phyloP scores from a whole-genome alignment of 2,329 filamentous ascomycete genomes.

The Diaporthe australafricana region DNA sequence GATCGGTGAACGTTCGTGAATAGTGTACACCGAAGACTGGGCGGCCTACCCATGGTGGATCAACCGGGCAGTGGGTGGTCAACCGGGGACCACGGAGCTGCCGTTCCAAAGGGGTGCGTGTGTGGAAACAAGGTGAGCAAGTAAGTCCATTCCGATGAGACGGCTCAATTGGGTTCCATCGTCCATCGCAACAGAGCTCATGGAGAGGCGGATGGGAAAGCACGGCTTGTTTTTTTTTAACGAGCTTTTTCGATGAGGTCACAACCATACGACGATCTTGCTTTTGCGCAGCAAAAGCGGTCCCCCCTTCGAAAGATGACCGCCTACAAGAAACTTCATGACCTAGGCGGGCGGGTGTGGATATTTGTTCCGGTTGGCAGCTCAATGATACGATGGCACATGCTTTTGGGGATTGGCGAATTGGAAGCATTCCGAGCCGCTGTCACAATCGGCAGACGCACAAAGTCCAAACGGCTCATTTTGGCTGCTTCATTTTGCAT shows the following conservation, averaged over 20 bases:
- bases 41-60: conserved; percentile 4
- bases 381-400: conserved; percentile 21
- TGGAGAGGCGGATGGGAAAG: conserved; percentile 11
- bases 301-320: neutral
- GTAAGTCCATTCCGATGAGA: neutral
- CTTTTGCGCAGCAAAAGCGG: neutral
- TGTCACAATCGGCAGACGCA: conserved; percentile 24
- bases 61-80: neutral
- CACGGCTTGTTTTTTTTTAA: neutral
- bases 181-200: neutral
- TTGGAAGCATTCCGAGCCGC: conserved; percentile 34
- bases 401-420: conserved; percentile 19
- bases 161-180: neutral
- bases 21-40: conserved; percentile 17
- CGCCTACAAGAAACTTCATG: neutral
- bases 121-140: conserved; percentile 16
- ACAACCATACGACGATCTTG: conserved; percentile 27
- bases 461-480: conserved; percentile 21
- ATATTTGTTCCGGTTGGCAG: conserved; percentile 29
- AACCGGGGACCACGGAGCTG: conserved; percentile 4
- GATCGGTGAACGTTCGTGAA: neutral
- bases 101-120: conserved; percentile 6
- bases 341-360: conserved; percentile 16
- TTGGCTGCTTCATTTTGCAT: conserved; percentile 17
- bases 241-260: conserved; percentile 9